phyloP scores from a whole-genome alignment of 2,329 filamentous ascomycete genomes.

The Periconia sp. region DNA sequence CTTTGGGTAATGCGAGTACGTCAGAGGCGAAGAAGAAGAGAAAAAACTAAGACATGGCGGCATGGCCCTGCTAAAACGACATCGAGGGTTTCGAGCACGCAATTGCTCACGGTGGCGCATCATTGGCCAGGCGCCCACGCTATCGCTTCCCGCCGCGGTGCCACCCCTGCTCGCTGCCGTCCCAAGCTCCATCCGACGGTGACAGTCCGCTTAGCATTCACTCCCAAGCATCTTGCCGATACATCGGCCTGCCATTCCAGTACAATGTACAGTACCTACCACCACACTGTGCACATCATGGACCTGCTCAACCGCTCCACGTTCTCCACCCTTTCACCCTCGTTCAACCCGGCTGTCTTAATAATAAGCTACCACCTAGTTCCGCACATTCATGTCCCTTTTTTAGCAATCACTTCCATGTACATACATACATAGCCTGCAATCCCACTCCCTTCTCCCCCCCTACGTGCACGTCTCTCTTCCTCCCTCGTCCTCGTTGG shows the following conservation, averaged over 20 bases:
- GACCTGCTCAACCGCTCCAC: slow-evolving; percentile 7
- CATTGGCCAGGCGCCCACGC: slow-evolving; percentile 23
- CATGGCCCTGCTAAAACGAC: slow-evolving; percentile 24
- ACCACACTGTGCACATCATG: slow-evolving; percentile 1
- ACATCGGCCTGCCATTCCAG: too few relatives aligned
- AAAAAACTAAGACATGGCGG: neutral
- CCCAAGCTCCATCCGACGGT: slow-evolving; percentile 7
- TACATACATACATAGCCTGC: too few relatives aligned
- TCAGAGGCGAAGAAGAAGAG: too few relatives aligned
- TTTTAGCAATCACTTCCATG: too few relatives aligned
- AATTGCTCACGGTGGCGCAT: slow-evolving; percentile 18
- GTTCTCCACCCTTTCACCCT: neutral
- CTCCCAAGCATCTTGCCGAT: neutral
- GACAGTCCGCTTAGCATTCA: neutral
- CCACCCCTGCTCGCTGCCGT: slow-evolving; percentile 17
- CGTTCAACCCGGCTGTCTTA: too few relatives aligned
- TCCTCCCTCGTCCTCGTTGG: too few relatives aligned
- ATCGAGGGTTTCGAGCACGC: slow-evolving; percentile 38
- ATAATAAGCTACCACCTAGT: too few relatives aligned
- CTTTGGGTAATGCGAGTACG: too few relatives aligned
- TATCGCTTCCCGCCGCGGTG: slow-evolving; percentile 23
- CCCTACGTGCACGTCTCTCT: too few relatives aligned
- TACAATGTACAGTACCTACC: too few relatives aligned
- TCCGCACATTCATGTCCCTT: too few relatives aligned
- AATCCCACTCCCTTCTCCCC: too few relatives aligned